Percentiles rank a stretch among this genome's conserved stretches.
Conservation (phyloP, 2,329 filamentous ascomycete species). For the Monilinia aucupariae region DNA sequence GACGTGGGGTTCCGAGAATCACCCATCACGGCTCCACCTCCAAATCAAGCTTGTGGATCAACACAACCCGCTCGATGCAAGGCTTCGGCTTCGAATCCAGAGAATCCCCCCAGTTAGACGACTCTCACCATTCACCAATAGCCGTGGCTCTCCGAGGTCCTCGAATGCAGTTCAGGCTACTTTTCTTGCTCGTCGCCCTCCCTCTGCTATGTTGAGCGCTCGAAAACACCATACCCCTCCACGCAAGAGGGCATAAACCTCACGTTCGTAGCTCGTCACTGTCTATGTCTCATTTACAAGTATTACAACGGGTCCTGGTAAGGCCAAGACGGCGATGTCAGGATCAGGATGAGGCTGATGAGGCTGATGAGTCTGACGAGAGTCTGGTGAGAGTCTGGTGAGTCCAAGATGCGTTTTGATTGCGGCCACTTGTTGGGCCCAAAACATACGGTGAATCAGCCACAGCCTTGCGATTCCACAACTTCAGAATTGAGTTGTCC, state of each 20-base stretch:
- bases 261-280: neutral
- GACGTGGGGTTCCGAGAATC: neutral
- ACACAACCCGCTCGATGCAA: neutral
- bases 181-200: neutral
- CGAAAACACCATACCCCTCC: neutral
- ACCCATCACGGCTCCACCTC: slow-evolving; percentile 1
- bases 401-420: neutral
- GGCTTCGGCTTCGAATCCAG: neutral
- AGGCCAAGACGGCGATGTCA: neutral
- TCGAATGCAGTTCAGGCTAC: neutral
- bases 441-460: slow-evolving; percentile 1
- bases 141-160: neutral
- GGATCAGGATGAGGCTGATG: slow-evolving; percentile 2
- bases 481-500: neutral
- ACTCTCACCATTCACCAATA: neutral
- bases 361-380: neutral
- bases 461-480: neutral
- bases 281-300: neutral
- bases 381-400: no score
- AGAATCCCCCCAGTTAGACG: no score
- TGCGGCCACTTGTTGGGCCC: neutral
- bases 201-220: neutral
- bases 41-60: neutral
- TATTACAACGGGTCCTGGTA: neutral
- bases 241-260: neutral